Conservation (phyloP, 495 filamentous ascomycete species). For the Hypoxylon rickii region DNA sequence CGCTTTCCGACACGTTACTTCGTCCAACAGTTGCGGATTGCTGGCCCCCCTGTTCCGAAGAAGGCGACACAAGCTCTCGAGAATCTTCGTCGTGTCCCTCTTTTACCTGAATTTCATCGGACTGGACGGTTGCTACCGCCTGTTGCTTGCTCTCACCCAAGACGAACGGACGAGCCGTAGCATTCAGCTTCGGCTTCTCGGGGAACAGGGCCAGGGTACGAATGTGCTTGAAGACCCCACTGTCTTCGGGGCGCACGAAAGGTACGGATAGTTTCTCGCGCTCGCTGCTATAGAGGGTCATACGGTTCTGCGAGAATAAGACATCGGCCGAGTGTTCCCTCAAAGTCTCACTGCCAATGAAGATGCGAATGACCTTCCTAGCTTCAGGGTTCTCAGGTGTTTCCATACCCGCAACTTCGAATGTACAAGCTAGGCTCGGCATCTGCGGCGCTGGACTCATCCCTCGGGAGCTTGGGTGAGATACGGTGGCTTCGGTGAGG, state of each 20-base stretch:
- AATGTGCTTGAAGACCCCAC: conserved; percentile 75
- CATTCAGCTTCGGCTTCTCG: conserved; percentile 54
- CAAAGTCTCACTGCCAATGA: conserved; percentile 86
- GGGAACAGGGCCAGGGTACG: conserved; percentile 60
- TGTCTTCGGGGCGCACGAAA: conserved; percentile 90
- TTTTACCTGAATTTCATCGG: conserved; percentile 20
- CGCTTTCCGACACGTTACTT: conserved; percentile 46
- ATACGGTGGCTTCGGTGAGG: conserved; percentile 86
- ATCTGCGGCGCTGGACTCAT: conserved; percentile 77
- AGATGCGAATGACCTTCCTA: conserved; percentile 70
- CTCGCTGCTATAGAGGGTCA: conserved; percentile 85
- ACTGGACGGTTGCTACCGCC: conserved; percentile 22
- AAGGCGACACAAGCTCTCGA: conserved; percentile 31
- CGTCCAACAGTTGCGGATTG: conserved; percentile 38
- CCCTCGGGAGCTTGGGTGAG: conserved; percentile 72
- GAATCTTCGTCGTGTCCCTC: conserved; percentile 18
- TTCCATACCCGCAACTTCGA: conserved; percentile 67
- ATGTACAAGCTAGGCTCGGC: conserved; percentile 75
- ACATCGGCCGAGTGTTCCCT: conserved; percentile 88
- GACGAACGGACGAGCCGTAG: conserved; percentile 54
- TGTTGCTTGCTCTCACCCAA: conserved; percentile 40
- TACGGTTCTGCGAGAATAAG: conserved; percentile 84
- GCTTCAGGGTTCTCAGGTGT: conserved; percentile 47
- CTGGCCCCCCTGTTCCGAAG: conserved; percentile 38
- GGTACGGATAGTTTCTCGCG: conserved; percentile 89